Evolutionary conservation across 192 early-diverging fungal genomes (phyloP).

Genomic region (Entomortierella beljakovae): DNA sequence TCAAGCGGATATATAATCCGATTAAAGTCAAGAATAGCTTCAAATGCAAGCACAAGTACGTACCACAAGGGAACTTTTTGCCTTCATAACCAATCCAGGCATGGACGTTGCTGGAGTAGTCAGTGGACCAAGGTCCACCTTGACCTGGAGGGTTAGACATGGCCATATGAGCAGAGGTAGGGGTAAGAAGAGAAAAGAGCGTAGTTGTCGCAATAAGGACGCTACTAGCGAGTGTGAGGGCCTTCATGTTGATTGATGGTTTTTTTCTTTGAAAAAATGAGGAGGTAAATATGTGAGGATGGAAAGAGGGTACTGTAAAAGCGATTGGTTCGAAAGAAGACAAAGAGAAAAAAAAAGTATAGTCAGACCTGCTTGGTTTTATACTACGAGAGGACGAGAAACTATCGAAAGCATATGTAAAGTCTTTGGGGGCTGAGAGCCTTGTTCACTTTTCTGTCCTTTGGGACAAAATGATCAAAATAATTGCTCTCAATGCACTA

Average conservation of each 20-base stretch:
- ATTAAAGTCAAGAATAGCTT: neutral
- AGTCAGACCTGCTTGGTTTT: too few species aligned
- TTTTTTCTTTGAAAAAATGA: neutral
- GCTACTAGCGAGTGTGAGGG: conserved; percentile 15
- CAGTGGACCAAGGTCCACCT: conserved; percentile 33
- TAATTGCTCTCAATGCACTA: too few species aligned
- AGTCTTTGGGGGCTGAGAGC: too few species aligned
- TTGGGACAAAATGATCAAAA: too few species aligned
- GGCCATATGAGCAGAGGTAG: conserved; percentile 34
- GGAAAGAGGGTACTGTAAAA: neutral
- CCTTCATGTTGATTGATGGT: conserved; percentile 12
- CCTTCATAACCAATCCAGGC: conserved; percentile 44
- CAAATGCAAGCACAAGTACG: neutral
- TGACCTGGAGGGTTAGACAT: conserved; percentile 44
- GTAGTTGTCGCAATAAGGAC: conserved; percentile 8
- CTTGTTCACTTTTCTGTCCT: too few species aligned
- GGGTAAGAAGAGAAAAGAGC: conserved; percentile 17
- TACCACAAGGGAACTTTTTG: conserved; percentile 52
- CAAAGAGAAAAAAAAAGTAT: too few species aligned
- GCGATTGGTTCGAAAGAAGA: neutral
- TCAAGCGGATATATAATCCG: neutral
- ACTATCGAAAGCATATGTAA: too few species aligned
- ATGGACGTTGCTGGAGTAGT: conserved; percentile 16
- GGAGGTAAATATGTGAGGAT: neutral
- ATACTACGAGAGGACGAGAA: too few species aligned